Conservation (phyloP, 768 basidiomycete species). For the Austroboletus eburneus region DNA sequence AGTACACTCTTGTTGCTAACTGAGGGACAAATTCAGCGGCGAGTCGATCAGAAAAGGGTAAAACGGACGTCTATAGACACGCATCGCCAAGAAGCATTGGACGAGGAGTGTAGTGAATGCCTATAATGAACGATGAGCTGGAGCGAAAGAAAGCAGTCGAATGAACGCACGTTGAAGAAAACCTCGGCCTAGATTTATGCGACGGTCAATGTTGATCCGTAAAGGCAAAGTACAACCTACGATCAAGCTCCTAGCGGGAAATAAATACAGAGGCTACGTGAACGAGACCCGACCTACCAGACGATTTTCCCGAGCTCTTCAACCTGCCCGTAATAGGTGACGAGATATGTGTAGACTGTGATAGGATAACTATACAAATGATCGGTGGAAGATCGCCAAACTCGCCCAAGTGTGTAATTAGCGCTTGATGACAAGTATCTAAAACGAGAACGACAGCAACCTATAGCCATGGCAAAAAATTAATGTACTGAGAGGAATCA, state of each 20-base stretch:
- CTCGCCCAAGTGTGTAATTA: slow-evolving; percentile 51
- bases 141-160: not conserved
- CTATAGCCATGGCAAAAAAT: slow-evolving; percentile 26
- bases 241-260: slow-evolving; percentile 16
- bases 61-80: slow-evolving; percentile 45
- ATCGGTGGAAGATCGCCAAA: not conserved
- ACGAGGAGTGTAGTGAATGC: slow-evolving; percentile 46
- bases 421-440: slow-evolving; percentile 50
- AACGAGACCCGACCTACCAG: slow-evolving; percentile 34
- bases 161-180: slow-evolving; percentile 40
- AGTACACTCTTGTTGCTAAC: slow-evolving; percentile 46
- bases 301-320: slow-evolving; percentile 32
- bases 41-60: not conserved
- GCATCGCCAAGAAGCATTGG: slow-evolving; percentile 50
- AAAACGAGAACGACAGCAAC: slow-evolving; percentile 46
- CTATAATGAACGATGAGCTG: slow-evolving; percentile 8
- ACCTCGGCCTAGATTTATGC: slow-evolving; percentile 40
- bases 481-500: not conserved
- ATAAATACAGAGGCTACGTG: not conserved
- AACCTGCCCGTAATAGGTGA: slow-evolving; percentile 38
- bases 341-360: slow-evolving; percentile 45
- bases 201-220: slow-evolving; percentile 4
- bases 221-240: slow-evolving; percentile 10
- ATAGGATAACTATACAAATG: not conserved
- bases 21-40: slow-evolving; percentile 22